Conservation (phyloP, 225 moss, liverwort and hornwort species). For the Sphagnum contortum region DNA sequence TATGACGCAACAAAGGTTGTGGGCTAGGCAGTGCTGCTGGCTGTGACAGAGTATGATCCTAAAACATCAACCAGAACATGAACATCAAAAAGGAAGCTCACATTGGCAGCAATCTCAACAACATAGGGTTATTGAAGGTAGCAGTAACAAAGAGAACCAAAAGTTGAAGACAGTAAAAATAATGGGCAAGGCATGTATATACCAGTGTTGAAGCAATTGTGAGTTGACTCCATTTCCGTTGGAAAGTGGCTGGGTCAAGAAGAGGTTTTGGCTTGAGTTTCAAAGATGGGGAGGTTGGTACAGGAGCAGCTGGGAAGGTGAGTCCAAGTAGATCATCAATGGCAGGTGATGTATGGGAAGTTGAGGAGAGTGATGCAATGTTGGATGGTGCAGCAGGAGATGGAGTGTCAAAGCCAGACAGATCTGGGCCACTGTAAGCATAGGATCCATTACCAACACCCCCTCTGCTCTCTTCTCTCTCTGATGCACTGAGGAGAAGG, state of each 20-base stretch:
- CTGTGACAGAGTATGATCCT: conserved; percentile 68
- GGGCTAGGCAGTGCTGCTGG: conserved; percentile 68
- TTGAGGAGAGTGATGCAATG: conserved; percentile 20
- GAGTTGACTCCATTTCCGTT: conserved; percentile 89
- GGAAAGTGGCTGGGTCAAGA: conserved; percentile 67
- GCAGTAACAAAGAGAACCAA: neutral
- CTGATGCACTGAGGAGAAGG: conserved; percentile 68
- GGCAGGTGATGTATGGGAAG: conserved; percentile 64
- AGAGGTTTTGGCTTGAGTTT: conserved; percentile 73
- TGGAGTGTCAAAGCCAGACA: conserved; percentile 42
- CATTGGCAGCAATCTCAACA: neutral
- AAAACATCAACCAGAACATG: neutral
- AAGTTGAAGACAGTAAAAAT: neutral
- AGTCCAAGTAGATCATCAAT: conserved; percentile 90
- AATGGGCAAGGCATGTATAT: neutral
- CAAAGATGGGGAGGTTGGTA: conserved; percentile 41
- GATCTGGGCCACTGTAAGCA: conserved; percentile 47
- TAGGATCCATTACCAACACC: conserved; percentile 79
- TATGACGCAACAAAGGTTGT: conserved; percentile 79
- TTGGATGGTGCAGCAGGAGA: conserved; percentile 13
- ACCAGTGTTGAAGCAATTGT: conserved; percentile 81
- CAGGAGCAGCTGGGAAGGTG: conserved; percentile 23
- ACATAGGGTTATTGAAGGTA: neutral
- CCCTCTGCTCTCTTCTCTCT: conserved; percentile 66
- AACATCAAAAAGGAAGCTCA: neutral